Percentiles rank a stretch among this genome's conserved stretches.
phyloP scores from a whole-genome alignment of 2,329 filamentous ascomycete genomes.

The Fusarium ramigenum region DNA sequence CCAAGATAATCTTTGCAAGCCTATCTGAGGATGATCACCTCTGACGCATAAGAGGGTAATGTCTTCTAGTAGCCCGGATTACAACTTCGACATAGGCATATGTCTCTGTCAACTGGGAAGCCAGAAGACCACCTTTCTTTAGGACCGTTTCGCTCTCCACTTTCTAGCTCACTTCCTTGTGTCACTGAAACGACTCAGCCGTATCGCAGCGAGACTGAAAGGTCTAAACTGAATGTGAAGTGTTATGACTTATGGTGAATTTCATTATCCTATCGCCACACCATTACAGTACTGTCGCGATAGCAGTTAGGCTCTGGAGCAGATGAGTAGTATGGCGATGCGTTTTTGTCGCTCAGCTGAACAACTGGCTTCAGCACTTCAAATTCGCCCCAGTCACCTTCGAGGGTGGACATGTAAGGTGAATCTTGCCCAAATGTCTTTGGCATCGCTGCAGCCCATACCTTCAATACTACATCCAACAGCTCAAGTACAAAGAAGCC shows the following conservation, averaged over 20 bases:
- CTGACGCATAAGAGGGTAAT: no score
- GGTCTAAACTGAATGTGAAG: background rate
- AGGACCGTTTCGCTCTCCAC: accelerated
- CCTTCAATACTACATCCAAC: background rate
- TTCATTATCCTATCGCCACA: background rate
- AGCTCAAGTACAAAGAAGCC: background rate
- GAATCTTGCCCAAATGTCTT: background rate
- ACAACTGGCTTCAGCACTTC: background rate
- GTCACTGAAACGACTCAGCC: background rate
- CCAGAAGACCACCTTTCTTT: background rate
- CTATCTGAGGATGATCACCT: no score
- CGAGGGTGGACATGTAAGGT: background rate
- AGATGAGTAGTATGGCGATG: background rate
- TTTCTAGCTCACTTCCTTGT: background rate
- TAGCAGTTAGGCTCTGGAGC: background rate
- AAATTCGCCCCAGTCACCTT: background rate
- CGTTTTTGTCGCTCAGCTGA: background rate
- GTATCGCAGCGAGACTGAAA: no score
- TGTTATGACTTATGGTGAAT: no score
- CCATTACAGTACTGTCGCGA: background rate
- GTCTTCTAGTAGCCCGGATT: background rate
- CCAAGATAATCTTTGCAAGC: no score
- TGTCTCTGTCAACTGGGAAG: background rate
- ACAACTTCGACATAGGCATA: background rate
- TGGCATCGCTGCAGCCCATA: background rate